These are phyloP conservation scores for Talaromyces sp. DNA, from an alignment of 2,329 filamentous ascomycete genomes.

Conservation along the genomic window DNA sequence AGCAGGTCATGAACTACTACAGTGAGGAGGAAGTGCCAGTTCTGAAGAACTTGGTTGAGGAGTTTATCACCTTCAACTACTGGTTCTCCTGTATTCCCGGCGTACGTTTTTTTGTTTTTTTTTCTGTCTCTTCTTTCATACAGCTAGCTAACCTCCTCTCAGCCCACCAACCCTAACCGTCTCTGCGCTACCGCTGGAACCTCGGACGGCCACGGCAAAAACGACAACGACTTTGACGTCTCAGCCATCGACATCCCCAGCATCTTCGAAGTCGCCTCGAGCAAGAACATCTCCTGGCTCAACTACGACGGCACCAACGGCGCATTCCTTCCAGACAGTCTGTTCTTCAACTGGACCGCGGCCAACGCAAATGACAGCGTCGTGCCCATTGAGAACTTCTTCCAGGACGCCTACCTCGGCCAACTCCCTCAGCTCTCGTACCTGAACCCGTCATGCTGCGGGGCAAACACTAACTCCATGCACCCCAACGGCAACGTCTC, in stretches of 20 bases:
- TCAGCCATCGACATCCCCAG: conserved; percentile 27
- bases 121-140: background rate
- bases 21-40: conserved; percentile 40
- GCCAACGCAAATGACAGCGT: conserved; percentile 24
- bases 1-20: conserved; percentile 44
- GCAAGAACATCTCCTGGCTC: conserved; percentile 30
- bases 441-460: conserved; percentile 38
- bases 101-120: conserved; percentile 26
- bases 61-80: conserved; percentile 43
- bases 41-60: conserved; percentile 36
- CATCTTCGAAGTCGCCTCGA: conserved; percentile 38
- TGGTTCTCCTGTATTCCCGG: conserved; percentile 43
- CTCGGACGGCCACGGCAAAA: conserved; percentile 28
- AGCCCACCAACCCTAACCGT: conserved; percentile 44
- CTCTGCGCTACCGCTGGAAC: conserved; percentile 28
- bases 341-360: conserved; percentile 32
- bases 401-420: conserved; percentile 28
- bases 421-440: conserved; percentile 31
- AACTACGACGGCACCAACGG: conserved; percentile 33
- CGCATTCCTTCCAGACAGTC: conserved; percentile 24
- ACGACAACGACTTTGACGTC: conserved; percentile 25
- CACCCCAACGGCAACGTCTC: conserved; percentile 30
- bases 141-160: conserved; percentile 11
- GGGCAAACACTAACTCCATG: conserved; percentile 29
- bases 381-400: conserved; percentile 29